A percentile compares a stretch with the other conserved stretches of the same genome.
phyloP scores from a whole-genome alignment of 768 basidiomycete genomes.

The Calocera viscosa region DNA sequence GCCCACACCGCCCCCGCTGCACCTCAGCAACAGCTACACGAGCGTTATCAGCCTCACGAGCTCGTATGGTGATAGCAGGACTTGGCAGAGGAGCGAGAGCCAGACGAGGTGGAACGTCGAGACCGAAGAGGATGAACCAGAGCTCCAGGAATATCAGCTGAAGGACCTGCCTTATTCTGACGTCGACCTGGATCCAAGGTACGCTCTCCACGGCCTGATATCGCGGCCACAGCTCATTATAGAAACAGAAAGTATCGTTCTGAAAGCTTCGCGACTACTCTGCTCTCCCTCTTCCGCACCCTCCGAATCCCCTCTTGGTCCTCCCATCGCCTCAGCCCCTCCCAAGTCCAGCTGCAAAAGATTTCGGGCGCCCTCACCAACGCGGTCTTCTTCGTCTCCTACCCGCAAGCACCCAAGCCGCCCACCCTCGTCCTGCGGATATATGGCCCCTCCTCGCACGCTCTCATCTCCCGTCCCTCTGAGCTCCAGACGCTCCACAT shows the following conservation, averaged over 20 bases:
- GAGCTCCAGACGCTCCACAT: slow-evolving; percentile 83
- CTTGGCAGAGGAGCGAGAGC: slow-evolving; percentile 1
- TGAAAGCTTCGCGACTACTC: background rate
- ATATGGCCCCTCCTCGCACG: slow-evolving; percentile 77
- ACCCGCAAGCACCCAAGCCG: slow-evolving; percentile 31
- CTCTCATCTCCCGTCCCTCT: slow-evolving; percentile 73
- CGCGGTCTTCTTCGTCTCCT: slow-evolving; percentile 92
- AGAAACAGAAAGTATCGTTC: background rate
- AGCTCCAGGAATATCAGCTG: slow-evolving; percentile 1
- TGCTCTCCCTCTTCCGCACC: background rate
- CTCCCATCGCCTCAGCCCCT: slow-evolving; percentile 20
- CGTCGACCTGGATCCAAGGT: background rate
- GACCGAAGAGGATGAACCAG: background rate
- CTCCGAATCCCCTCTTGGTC: slow-evolving; percentile 25
- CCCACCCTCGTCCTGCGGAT: slow-evolving; percentile 74
- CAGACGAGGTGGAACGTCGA: background rate
- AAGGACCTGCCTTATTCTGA: slow-evolving; percentile 6
- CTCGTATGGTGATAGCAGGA: background rate
- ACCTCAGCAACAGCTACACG: slow-evolving; percentile 8
- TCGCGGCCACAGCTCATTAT: background rate
- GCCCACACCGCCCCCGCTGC: background rate
- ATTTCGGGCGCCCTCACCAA: slow-evolving; percentile 91
- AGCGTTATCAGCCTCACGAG: background rate
- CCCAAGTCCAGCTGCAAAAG: slow-evolving; percentile 49
- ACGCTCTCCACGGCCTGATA: background rate